A percentile compares a stretch with the other conserved stretches of the same genome.
Conservation (phyloP, 164 flowering plant species). For the Stephania cephalantha region DNA sequence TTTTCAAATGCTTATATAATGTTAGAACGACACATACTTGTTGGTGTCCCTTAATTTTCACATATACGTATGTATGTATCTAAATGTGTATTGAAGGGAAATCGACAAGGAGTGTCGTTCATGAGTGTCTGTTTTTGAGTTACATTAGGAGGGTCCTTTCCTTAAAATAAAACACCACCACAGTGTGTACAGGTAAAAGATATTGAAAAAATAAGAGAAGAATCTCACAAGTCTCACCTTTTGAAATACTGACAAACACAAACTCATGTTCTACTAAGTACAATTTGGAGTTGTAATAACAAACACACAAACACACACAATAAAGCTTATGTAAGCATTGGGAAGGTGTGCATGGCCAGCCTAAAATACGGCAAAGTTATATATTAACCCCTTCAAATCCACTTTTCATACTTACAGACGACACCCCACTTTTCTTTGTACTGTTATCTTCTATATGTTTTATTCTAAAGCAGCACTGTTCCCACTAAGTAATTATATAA, state of each 20-base stretch:
- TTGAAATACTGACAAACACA: conserved; percentile 21
- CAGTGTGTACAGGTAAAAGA: neutral
- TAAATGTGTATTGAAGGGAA: no score
- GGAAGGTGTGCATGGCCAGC: conserved; percentile 15
- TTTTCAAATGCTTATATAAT: no score
- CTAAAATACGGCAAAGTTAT: conserved; percentile 5
- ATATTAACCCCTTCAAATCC: neutral
- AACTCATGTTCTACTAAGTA: conserved; percentile 20
- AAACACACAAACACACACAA: neutral
- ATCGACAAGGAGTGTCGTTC: no score
- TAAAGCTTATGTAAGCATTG: conserved; percentile 12
- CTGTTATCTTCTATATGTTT: neutral
- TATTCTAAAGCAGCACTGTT: neutral
- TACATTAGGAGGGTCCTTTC: no score
- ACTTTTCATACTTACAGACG: conserved; percentile 14
- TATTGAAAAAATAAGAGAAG: conserved; percentile 4
- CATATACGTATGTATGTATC: no score
- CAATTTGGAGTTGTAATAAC: conserved; percentile 1
- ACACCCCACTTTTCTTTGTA: conserved; percentile 20
- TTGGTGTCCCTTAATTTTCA: no score
- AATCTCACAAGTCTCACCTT: conserved; percentile 19
- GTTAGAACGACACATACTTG: no score
- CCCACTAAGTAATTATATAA: no score
- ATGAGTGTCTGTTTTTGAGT: no score
- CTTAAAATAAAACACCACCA: no score